Percentiles rank a stretch among this genome's conserved stretches.
Evolutionary conservation across 1,284 basidiomycete genomes (phyloP).

Genomic region (Cutaneotrichosporon sp.): DNA sequence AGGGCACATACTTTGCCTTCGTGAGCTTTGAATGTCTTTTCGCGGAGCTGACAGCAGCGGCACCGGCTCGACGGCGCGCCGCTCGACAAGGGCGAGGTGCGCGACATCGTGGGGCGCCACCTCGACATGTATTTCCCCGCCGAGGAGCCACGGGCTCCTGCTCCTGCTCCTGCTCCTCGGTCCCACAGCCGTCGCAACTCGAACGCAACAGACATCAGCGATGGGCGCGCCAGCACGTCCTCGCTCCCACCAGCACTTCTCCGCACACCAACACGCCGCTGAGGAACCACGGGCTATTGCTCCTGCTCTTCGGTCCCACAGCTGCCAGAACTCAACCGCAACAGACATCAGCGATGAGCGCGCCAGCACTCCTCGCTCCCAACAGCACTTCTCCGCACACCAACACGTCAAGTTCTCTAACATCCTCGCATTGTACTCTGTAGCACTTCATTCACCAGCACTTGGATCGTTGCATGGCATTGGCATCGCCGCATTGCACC

Average conservation of each 20-base stretch:
- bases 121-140: slow-evolving; percentile 46
- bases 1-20: slow-evolving; percentile 48
- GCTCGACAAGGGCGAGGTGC: slow-evolving; percentile 39
- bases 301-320: neutral
- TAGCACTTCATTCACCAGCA: neutral
- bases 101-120: slow-evolving; percentile 37
- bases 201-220: neutral
- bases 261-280: neutral
- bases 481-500: neutral
- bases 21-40: slow-evolving; percentile 30
- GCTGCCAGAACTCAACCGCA: neutral
- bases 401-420: neutral
- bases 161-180: too few species aligned
- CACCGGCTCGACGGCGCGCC: slow-evolving; percentile 22
- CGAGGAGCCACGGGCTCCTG: neutral
- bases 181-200: neutral
- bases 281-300: neutral
- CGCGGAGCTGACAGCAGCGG: slow-evolving; percentile 18
- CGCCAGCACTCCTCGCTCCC: neutral
- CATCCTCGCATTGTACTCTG: neutral
- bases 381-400: neutral
- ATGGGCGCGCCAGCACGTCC: neutral
- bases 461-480: neutral
- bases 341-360: neutral
- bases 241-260: neutral